Evolutionary conservation across 23 red algal species (phyloP).

Genomic region (Rhodosorus marinus): DNA sequence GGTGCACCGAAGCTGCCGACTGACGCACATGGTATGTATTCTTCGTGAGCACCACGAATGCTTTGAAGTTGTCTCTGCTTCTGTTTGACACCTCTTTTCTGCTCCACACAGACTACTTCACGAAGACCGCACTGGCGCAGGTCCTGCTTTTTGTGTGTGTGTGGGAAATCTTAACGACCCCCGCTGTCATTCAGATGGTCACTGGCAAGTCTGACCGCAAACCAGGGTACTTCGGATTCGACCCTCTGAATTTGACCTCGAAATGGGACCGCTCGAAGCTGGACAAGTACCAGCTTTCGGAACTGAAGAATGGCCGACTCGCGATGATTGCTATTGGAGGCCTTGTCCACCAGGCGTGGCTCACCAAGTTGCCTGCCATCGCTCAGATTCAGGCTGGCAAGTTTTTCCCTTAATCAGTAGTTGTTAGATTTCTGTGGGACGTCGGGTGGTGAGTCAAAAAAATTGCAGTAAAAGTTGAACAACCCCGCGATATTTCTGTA

Average conservation of each 20-base stretch:
- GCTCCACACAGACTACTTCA: slow-evolving; percentile 64
- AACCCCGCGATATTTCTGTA: no score
- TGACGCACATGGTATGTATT: slow-evolving; percentile 48
- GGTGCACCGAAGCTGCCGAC: slow-evolving; percentile 30
- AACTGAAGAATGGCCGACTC: slow-evolving; percentile 77
- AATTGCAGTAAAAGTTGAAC: no score
- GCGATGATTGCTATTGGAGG: slow-evolving; percentile 68
- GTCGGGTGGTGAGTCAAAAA: no score
- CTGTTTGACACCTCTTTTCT: no score
- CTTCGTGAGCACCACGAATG: no score
- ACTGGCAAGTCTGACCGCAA: slow-evolving; percentile 36
- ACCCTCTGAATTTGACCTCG: slow-evolving; percentile 38
- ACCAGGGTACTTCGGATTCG: slow-evolving; percentile 68
- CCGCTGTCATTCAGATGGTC: slow-evolving; percentile 76
- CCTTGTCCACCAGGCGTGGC: slow-evolving; percentile 22
- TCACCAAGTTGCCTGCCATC: slow-evolving; percentile 49
- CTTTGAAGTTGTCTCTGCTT: no score
- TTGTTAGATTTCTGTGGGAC: no score
- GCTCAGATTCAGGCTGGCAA: slow-evolving; percentile 54
- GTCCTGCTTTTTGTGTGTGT: slow-evolving; percentile 37
- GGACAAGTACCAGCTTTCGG: slow-evolving; percentile 28
- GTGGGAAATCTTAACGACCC: slow-evolving; percentile 65
- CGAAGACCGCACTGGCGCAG: slow-evolving; percentile 37
- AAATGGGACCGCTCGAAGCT: slow-evolving; percentile 15
- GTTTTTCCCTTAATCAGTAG: slow-evolving; percentile 35